A percentile compares a stretch with the other conserved stretches of the same genome.
Conservation (phyloP, 116 monocot species). For the Posidonia oceanica region DNA sequence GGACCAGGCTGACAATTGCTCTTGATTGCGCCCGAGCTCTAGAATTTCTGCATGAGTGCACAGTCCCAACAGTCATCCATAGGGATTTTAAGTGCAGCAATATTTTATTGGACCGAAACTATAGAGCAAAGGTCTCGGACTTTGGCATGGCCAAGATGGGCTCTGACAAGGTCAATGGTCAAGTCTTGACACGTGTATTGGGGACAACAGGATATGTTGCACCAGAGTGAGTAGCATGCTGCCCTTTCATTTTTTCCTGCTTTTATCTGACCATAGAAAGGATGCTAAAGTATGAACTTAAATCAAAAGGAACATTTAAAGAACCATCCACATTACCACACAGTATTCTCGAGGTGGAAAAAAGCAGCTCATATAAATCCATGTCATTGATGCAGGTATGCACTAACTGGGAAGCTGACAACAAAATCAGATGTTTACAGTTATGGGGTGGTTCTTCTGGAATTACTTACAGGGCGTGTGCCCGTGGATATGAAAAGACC, state of each 20-base stretch:
- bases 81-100: constrained; percentile 87
- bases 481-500: constrained; percentile 57
- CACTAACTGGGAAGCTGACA: constrained; percentile 59
- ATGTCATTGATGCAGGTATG: constrained; percentile 39
- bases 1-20: constrained; percentile 53
- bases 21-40: constrained; percentile 83
- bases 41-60: constrained; percentile 82
- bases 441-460: constrained; percentile 68
- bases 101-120: constrained; percentile 70
- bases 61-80: constrained; percentile 66
- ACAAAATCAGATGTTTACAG: constrained; percentile 91
- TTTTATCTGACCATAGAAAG: too few species aligned
- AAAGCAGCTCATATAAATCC: background rate
- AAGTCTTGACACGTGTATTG: constrained; percentile 55
- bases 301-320: too few species aligned
- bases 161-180: constrained; percentile 64
- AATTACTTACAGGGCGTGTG: constrained; percentile 57
- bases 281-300: too few species aligned
- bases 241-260: background rate
- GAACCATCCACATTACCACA: too few species aligned
- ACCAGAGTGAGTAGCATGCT: constrained; percentile 49
- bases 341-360: too few species aligned
- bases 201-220: constrained; percentile 87
- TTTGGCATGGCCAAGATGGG: constrained; percentile 76
- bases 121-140: constrained; percentile 75